Base-by-base conservation (phyloP, 208 protist species). In the Jaenimonas drosophilae region DNA sequence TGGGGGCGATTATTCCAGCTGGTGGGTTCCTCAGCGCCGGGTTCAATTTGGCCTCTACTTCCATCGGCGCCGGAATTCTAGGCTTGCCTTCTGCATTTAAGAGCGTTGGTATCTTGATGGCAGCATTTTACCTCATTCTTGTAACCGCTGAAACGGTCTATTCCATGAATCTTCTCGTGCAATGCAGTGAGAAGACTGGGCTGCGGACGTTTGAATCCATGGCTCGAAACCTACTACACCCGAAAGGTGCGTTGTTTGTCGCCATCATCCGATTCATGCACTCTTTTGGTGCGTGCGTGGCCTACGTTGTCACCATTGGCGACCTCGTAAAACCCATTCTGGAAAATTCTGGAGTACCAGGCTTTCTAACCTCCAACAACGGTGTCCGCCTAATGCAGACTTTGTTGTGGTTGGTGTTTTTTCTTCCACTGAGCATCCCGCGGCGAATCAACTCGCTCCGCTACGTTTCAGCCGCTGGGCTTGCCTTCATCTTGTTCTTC, bases 381-480 rank as follows among this genome's bases (percentile, higher is more conserved):
- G 78, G 78, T n/a, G 54, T 53, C 39, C 66, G 64, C 7, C 24
- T 71, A 9, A 41, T 88, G 23, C 70, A 65, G 9, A 51, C 24
- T 3, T 1, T 70, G 3, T 57, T 72, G 2, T 88, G 79, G 79
- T 14, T 74, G 3, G 25, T 68, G 19, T 19, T 82, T 0, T 83
- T 93, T 68, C 33, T 88, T 24, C 85, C 85, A 2, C 29, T 83
- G 2, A 60, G 82, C 11, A 53, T 89, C 4, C 70, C 70, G n/a
- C 83, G 82, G 59, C 43, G 50, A n/a, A 54, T 90, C 17, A 88
- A 86, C 53, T 78, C 64, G 17, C 63, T 93, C 11, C 76, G 85
- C 29, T 93, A 87, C 56, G 59, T 86, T 21, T 88, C 76, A 3
- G 42, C 64, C 2, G n/a, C 87, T 14, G 77, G 72, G 19, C 62